A percentile compares a stretch with the other conserved stretches of the same genome.
Evolutionary conservation across 2,329 filamentous ascomycete genomes (phyloP).

Genomic region (Thelonectria rubi): DNA sequence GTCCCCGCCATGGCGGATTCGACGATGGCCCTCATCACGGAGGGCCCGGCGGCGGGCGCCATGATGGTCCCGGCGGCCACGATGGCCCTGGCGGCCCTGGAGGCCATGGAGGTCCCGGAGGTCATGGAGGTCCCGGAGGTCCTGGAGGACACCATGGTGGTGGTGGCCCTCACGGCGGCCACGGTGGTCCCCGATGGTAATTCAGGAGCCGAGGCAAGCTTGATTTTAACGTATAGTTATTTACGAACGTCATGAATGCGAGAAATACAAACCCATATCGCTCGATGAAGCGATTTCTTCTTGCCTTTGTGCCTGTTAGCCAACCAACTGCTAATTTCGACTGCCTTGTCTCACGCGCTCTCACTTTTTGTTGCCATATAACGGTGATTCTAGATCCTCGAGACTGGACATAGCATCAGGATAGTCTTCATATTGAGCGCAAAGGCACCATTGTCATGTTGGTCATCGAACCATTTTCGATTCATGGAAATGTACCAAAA

Average conservation of each 20-base stretch:
- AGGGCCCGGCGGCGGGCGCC: not conserved
- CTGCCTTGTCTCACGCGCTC: not conserved
- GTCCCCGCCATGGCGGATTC: not conserved
- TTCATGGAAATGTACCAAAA: too few relatives aligned
- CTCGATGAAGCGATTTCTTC: not conserved
- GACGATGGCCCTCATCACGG: not conserved
- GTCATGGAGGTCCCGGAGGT: constrained; percentile 9
- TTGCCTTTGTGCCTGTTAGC: too few relatives aligned
- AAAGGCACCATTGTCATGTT: too few relatives aligned
- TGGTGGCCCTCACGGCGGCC: constrained; percentile 5
- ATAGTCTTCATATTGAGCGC: too few relatives aligned
- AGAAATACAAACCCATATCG: not conserved
- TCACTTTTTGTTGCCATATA: too few relatives aligned
- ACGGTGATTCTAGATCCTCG: too few relatives aligned
- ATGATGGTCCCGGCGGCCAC: not conserved
- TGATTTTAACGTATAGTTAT: too few relatives aligned
- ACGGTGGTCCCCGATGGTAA: not conserved
- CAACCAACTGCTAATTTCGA: too few relatives aligned
- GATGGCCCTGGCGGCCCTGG: not conserved
- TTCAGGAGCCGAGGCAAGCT: too few relatives aligned
- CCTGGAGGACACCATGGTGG: constrained; percentile 1
- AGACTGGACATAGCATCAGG: too few relatives aligned
- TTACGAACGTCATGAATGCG: not conserved
- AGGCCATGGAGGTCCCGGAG: not conserved
- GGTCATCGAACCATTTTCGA: too few relatives aligned